A percentile compares a stretch with the other conserved stretches of the same genome.
Evolutionary conservation across 345 rosid genomes (phyloP).

Genomic region (Raphanus raphanistrum): DNA sequence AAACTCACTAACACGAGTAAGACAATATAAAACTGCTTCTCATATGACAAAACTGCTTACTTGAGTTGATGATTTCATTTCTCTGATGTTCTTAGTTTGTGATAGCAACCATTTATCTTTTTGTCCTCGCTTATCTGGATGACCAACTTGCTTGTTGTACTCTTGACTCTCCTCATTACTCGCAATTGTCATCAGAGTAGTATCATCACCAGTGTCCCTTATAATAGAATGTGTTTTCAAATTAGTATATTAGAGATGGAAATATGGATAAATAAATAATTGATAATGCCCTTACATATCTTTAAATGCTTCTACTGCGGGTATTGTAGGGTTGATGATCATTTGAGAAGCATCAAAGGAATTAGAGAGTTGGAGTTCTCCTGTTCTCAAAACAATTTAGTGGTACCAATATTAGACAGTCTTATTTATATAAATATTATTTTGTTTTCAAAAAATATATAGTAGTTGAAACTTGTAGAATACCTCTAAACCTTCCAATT

Average conservation of each 20-base stretch:
- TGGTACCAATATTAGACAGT: too few relatives aligned
- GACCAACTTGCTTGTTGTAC: not conserved
- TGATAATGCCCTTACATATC: not conserved
- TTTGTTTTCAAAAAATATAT: too few relatives aligned
- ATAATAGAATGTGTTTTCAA: too few relatives aligned
- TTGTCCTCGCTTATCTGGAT: not conserved
- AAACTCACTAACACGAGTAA: too few relatives aligned
- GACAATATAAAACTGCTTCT: not conserved
- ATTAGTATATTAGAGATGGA: too few relatives aligned
- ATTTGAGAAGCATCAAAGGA: not conserved
- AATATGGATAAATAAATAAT: too few relatives aligned
- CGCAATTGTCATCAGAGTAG: not conserved
- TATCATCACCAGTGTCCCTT: too few relatives aligned
- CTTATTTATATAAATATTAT: not conserved
- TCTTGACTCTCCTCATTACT: not conserved
- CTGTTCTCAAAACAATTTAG: not conserved
- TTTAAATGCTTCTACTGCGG: not conserved
- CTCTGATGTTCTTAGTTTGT: not conserved
- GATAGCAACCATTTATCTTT: not conserved
- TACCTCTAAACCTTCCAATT: too few relatives aligned
- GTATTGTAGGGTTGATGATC: too few relatives aligned
- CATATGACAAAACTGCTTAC: not conserved
- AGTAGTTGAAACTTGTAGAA: too few relatives aligned
- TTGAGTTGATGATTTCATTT: not conserved
- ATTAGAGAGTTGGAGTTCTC: not conserved